Base-by-base conservation (phyloP, 306 rosid genomes). In the Citrullus amarus region DNA sequence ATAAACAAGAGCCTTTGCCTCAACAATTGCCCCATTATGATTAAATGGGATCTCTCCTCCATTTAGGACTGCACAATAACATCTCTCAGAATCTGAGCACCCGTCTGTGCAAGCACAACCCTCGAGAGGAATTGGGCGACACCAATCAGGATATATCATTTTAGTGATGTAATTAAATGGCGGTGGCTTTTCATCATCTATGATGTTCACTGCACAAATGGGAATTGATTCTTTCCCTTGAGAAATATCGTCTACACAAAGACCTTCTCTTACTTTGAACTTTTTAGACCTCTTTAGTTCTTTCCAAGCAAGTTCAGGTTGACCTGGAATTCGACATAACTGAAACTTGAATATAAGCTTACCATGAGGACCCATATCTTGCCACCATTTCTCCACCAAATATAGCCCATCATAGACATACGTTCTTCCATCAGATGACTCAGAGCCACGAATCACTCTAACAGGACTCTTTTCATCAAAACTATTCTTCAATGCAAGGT, bases 11-110 rank as follows among this genome's bases (percentile, higher is more conserved):
- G 93, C 44, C 85, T 92, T 95, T 39, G 88, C 92, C 86, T 90
- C 89, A 78, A 95, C 92, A 84, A 95, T 95, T 72, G 97, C 93
- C 53, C 90, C 92, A 73, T 92, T 88, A 56, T 87, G 84, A 83
- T 89, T 95, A 79, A 73, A 92, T 55, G 98, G 98, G 63, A 92
- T 92, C 81, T 89, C 96, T 20, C 97, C 97, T 69, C 92, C 96
- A 59, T 91, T 95, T 84, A 65, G 84, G 2, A 88, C 91, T 0
- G 90, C 95, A 85, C 98, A 92, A 53, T 82, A 77, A 84, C 98
- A 95, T 78, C 67, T 87, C 44, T 76, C 85, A 14, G 86, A 88
- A 79, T 92, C 97, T 18, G 95, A 92, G 89, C 98, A 95, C 80
- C 88, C 89, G 80, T 79, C 50, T 69, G 58, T 81, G 82, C 98